Conservation (phyloP, 352 stramenopile genomes). For the Phytophthora capsici region DNA sequence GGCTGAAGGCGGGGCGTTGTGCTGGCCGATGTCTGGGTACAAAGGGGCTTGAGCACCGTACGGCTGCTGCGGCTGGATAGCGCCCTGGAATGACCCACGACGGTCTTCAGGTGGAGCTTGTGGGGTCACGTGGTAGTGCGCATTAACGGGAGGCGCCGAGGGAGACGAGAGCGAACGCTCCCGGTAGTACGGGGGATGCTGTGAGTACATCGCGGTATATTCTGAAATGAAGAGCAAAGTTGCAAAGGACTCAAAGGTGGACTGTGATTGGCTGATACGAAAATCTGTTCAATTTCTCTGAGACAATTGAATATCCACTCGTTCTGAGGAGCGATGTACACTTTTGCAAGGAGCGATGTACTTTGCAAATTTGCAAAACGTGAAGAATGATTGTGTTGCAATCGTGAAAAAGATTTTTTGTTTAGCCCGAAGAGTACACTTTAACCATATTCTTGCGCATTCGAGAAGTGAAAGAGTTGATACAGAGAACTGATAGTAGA, state of each 20-base stretch:
- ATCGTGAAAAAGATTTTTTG: neutral
- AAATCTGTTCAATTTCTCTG: neutral
- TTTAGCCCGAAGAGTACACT: slow-evolving; percentile 45
- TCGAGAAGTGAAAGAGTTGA: slow-evolving; percentile 49
- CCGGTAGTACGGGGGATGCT: slow-evolving; percentile 22
- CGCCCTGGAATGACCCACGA: slow-evolving; percentile 34
- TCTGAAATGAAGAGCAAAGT: slow-evolving; percentile 15
- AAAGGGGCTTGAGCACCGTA: slow-evolving; percentile 18
- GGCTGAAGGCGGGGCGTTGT: slow-evolving; percentile 7
- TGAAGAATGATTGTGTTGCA: slow-evolving; percentile 11
- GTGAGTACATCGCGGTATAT: slow-evolving; percentile 31
- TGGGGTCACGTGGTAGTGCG: slow-evolving; percentile 30
- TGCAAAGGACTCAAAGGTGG: too few species aligned
- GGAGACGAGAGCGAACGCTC: slow-evolving; percentile 43
- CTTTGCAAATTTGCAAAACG: too few species aligned
- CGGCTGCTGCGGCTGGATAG: slow-evolving; percentile 26
- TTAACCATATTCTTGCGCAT: slow-evolving; percentile 64
- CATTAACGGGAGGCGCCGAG: slow-evolving; percentile 40
- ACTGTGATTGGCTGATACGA: slow-evolving; percentile 2
- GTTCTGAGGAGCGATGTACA: too few species aligned
- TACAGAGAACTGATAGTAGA: slow-evolving; percentile 45
- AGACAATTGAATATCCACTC: neutral
- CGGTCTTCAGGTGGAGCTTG: slow-evolving; percentile 25
- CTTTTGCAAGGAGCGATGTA: too few species aligned
- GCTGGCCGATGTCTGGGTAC: slow-evolving; percentile 33